Evolutionary conservation across 2,329 filamentous ascomycete genomes (phyloP), one percentile per base, ranked within the genome.

Genomic region (Penicillium janthinellum): DNA sequence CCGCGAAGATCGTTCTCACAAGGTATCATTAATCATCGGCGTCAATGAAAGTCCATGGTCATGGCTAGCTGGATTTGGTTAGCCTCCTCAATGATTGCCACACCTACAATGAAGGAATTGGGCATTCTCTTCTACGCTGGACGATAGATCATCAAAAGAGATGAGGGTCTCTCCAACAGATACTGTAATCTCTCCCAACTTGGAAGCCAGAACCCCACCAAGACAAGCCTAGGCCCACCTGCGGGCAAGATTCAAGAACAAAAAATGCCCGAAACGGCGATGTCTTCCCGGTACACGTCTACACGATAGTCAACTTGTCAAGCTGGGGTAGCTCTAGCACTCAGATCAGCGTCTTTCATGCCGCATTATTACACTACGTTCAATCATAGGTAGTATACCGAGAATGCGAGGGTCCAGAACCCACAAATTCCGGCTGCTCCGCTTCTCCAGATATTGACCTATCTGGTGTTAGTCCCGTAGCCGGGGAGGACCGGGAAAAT

Each of bases 401-500:
- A n/a, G 6, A 8, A 4, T 6, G 15, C 6, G 11, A 25, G 20
- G 20, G 7, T 48, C n/a, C 11, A 31, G 6, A 31, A 31, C 4
- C 28, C 28, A 31, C 1, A 6, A 17, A 15, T 2, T 42, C 20
- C 7, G 34, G 1, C 42, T 35, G 28, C 34, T 14, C 22, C 7
- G 31, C 28, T 38, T 58, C 58, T 64, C 58, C 41, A 41, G 51
- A 34, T 28, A 56, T 51, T 69, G 59, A 38, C 69, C 67, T 56
- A 57, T 65, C 62, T 64, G 35, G 67, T 69, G 55, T 53, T 70
- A 70, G 68, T 59, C 50, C 38, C 38, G 28, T 34, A 45, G 35
- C 56, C 57, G 5, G 49, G 35, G 37, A 7, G 34, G 17, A 14
- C 31, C 48, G 31, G 35, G 17, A 31, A 45, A 47, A 34, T 17